Evolutionary conservation across 2,329 filamentous ascomycete species (phyloP), one percentile per base, ranked within the genome.

Genomic region (Aspergillus japonicus): DNA sequence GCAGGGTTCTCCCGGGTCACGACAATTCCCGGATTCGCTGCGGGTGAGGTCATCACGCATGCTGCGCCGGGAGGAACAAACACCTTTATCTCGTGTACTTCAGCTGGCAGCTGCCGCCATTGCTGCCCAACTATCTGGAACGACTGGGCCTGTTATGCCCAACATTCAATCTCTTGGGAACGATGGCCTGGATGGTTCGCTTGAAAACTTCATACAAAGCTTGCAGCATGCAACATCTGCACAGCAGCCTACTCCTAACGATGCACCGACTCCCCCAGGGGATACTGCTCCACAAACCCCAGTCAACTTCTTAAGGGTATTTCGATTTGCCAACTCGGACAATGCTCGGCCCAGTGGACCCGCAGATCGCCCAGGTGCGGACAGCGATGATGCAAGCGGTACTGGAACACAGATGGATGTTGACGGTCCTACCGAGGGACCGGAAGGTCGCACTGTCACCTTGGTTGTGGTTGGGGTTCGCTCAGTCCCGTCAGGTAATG

Each of bases 391-490:
- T 44, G 60, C 58, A 48, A 68, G 69, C 44, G 61, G 67, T 29
- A 57, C 64, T 47, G 58, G 62, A 5, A 74, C 77, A 62, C 70
- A 73, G 51, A 75, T 77, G 69, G 74, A 77, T 57, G 57, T 75
- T 50, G 78, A 80, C 50, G 75, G 74, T 23, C 68, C 71, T 63
- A 60, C 75, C 49, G 77, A 78, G 42, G 77, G 77, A 56, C 61
- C 69, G 24, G 81, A 82, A 58, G 83, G 83, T 50, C 80, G 87
- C 23, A 87, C 87, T 74, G 85, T 89, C 44, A 88, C 87, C 8
- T 82, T 89, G 62, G 88, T 89, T 48, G 87, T 89, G 55, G 87
- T 89, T 47, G 87, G 87, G 56, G 88, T 89, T 57, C 80, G 87
- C 56, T 88, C 87, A 26, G 86, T 89, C 59, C 85, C 83, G 33